Evolutionary conservation across 495 filamentous ascomycete species (phyloP).

Genomic region (Tirmania nivea): DNA sequence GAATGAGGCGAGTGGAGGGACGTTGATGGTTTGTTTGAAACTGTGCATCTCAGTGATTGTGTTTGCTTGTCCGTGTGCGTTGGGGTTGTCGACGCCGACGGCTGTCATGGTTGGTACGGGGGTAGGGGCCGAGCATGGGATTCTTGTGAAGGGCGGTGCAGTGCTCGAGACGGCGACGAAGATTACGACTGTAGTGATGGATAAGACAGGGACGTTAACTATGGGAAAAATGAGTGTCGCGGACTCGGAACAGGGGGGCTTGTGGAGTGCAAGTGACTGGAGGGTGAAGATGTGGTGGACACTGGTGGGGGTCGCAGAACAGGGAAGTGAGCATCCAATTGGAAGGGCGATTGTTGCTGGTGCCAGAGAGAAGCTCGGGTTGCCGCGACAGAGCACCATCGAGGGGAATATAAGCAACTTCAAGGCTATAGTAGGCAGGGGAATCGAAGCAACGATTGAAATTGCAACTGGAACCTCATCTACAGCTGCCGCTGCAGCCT

Average conservation of each 20-base stretch:
- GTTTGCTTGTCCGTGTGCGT: slow-evolving; percentile 89
- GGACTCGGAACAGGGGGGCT: slow-evolving; percentile 37
- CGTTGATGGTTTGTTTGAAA: slow-evolving; percentile 89
- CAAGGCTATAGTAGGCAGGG: slow-evolving; percentile 60
- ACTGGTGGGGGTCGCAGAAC: slow-evolving; percentile 77
- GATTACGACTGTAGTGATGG: slow-evolving; percentile 84
- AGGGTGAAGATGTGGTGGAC: slow-evolving; percentile 75
- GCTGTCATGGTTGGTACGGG: slow-evolving; percentile 98
- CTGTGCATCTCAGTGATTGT: slow-evolving; percentile 98
- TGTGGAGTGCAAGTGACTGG: slow-evolving; percentile 45
- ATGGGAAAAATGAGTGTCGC: slow-evolving; percentile 86
- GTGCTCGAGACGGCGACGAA: slow-evolving; percentile 83
- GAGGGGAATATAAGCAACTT: slow-evolving; percentile 74
- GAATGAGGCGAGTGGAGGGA: slow-evolving; percentile 59
- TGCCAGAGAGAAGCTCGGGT: slow-evolving; percentile 49
- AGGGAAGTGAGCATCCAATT: slow-evolving; percentile 85
- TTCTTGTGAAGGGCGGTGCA: slow-evolving; percentile 88
- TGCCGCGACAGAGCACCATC: slow-evolving; percentile 48
- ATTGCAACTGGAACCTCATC: slow-evolving; percentile 28
- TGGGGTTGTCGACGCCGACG: slow-evolving; percentile 84
- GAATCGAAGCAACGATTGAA: slow-evolving; percentile 55
- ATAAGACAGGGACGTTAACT: slow-evolving; percentile 95
- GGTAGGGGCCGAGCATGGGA: slow-evolving; percentile 88
- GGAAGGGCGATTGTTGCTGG: slow-evolving; percentile 59
- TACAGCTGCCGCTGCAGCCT: not conserved